Percentiles rank a stretch among this genome's conserved stretches.
These are phyloP conservation scores for Fraxinus xanthoxyloides DNA, from an alignment of 305 asterid genomes.

Conservation along the genomic window DNA sequence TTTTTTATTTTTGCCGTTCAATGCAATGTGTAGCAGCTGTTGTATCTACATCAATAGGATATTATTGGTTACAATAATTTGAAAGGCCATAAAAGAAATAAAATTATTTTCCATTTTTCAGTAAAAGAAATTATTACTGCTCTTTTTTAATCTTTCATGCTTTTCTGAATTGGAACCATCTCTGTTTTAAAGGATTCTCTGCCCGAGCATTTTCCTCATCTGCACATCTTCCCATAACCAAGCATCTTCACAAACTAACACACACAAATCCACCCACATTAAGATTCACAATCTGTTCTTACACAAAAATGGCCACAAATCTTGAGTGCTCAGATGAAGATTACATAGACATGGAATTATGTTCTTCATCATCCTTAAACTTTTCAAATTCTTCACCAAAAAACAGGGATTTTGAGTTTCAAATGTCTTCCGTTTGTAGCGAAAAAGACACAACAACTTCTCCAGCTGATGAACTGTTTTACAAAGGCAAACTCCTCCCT, in stretches of 20 bases:
- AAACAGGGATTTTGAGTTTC: conserved; percentile 81
- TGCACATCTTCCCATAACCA: conserved; percentile 45
- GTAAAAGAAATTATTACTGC: background rate
- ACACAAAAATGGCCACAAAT: conserved; percentile 37
- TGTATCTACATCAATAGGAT: background rate
- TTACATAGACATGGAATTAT: conserved; percentile 74
- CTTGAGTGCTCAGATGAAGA: conserved; percentile 43
- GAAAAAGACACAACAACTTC: conserved; percentile 34
- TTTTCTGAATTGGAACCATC: conserved; percentile 57
- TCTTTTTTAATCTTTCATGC: conserved; percentile 13
- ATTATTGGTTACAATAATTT: background rate
- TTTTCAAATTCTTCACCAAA: conserved; percentile 30
- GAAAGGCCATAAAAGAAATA: background rate
- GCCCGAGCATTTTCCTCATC: conserved; percentile 9
- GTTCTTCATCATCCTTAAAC: conserved; percentile 27
- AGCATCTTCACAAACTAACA: conserved; percentile 17
- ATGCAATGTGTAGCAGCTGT: background rate
- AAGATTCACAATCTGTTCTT: background rate
- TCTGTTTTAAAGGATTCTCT: conserved; percentile 50
- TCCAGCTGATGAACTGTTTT: conserved; percentile 88
- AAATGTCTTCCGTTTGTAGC: conserved; percentile 41
- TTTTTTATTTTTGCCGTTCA: background rate
- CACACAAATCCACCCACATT: conserved; percentile 8
- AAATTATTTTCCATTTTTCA: no score
- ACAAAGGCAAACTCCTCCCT: conserved; percentile 86